A percentile compares a stretch with the other conserved stretches of the same genome.
Conservation (phyloP, 2,329 filamentous ascomycete genomes). For the Sclerotinia borealis region DNA sequence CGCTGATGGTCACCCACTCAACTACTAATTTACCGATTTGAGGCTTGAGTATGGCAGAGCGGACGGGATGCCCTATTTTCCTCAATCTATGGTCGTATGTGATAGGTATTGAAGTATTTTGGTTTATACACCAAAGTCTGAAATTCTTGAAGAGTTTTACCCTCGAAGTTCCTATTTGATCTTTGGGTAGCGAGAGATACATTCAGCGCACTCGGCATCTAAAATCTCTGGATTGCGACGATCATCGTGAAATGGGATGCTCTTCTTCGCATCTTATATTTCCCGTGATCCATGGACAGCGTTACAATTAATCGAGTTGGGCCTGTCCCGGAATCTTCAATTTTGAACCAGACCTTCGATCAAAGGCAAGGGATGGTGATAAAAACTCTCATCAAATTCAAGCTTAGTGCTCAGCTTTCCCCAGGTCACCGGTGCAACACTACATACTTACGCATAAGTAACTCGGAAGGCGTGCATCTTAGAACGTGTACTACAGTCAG, state of each 20-base stretch:
- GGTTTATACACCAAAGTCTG: not conserved
- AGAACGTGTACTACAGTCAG: not conserved
- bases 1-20: constrained; percentile 12
- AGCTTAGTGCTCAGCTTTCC: not conserved
- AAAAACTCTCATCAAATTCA: not conserved
- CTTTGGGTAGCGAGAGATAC: not conserved
- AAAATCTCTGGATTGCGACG: not conserved
- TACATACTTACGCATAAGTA: not conserved
- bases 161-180: not conserved
- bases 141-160: not conserved
- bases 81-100: constrained; percentile 8
- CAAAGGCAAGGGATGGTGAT: not conserved
- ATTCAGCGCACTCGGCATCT: not conserved
- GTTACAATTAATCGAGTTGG: not conserved
- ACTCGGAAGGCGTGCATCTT: not conserved
- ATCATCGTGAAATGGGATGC: not conserved
- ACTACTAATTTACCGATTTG: constrained; percentile 10
- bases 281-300: not conserved
- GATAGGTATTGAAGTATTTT: not conserved
- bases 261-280: not conserved
- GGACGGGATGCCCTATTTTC: constrained; percentile 9
- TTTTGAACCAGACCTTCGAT: not conserved
- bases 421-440: not conserved
- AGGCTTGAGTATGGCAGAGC: constrained; percentile 10
- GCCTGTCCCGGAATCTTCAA: not conserved